Evolutionary conservation across 2,329 filamentous ascomycete genomes (phyloP), one percentile per base, ranked within the genome.

Genomic region (Pestalotiopsis fici): DNA sequence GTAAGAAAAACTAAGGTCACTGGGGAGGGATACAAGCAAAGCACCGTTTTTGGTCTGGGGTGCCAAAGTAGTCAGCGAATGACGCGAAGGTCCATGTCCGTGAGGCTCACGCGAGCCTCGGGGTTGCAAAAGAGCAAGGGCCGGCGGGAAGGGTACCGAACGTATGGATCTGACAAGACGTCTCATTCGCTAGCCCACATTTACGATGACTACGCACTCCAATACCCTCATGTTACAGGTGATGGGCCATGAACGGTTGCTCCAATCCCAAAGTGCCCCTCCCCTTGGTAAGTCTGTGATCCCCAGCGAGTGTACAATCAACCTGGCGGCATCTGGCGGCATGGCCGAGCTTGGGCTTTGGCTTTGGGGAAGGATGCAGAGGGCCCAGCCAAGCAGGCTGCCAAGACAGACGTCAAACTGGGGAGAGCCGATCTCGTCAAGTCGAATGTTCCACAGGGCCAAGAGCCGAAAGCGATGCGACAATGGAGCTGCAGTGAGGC

Each of bases 401-500:
- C 23, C 59, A 50, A 27, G 35, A 47, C 37, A n/a, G 15, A 25
- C n/a, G n/a, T 60, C 57, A 37, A 21, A 23, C 37, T 18, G 35
- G 35, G 28, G 13, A 47, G 37, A 64, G 47, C 61, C 61, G 13
- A 56, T 64, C 61, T 64, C 61, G 37, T 31, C 61, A 27, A 12
- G 4, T 64, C 11, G 12, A 18, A 35, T 43, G 43, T 64, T 35
- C 21, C 28, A 55, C 61, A 55, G 27, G 43, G 61, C 61, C 43
- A 35, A 56, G 11, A 28, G 23, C 47, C 39, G 39, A 28, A 25
- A 21, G 50, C 18, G 43, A 62, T 43, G 43, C 47, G 27, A 28
- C 61, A 31, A 18, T 43, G 6, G 23, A 47, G 61, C 47, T 55
- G 61, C 61, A 64, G 47, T 56, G 61, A 64, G 61, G 61, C 61